Evolutionary conservation across 1,284 basidiomycete species (phyloP).

Genomic region (Cutaneotrichosporon arboriforme): DNA sequence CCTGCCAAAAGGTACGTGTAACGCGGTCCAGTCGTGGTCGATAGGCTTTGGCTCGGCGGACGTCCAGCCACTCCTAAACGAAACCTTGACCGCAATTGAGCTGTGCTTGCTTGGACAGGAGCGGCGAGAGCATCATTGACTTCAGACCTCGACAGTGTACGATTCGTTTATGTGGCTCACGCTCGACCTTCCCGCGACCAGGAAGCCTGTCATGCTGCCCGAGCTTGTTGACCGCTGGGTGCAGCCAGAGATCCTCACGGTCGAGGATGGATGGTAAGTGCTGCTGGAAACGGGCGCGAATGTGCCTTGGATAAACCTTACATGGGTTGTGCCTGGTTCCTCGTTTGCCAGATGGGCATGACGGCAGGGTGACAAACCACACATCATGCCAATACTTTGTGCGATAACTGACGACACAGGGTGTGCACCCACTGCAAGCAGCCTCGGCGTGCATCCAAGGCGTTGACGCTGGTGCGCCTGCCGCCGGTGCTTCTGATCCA

Average conservation of each 20-base stretch:
- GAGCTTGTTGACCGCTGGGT: constrained; percentile 89
- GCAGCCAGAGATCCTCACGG: constrained; percentile 83
- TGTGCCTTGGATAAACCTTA: too few relatives aligned
- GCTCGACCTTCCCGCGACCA: constrained; percentile 71
- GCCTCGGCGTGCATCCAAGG: constrained; percentile 74
- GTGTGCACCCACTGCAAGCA: constrained; percentile 88
- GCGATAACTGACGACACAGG: constrained; percentile 51
- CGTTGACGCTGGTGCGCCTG: constrained; percentile 78
- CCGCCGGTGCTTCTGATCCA: constrained; percentile 93
- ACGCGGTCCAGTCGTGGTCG: not conserved
- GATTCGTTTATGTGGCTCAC: constrained; percentile 96
- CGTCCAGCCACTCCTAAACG: not conserved
- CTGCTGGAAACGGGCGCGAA: not conserved
- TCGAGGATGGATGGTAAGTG: constrained; percentile 85
- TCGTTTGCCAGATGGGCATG: not conserved
- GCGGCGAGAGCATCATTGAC: not conserved
- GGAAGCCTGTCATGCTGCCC: constrained; percentile 65
- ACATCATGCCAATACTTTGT: too few relatives aligned
- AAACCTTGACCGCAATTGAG: too few relatives aligned
- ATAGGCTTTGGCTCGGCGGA: not conserved
- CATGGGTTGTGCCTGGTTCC: not conserved
- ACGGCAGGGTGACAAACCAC: not conserved
- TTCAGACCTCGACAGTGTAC: constrained; percentile 91
- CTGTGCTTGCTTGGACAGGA: too few relatives aligned
- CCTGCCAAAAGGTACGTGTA: constrained; percentile 71